Evolutionary conservation across 108 stramenopile genomes (phyloP).

Genomic region (Poteriospumella lacustris): DNA sequence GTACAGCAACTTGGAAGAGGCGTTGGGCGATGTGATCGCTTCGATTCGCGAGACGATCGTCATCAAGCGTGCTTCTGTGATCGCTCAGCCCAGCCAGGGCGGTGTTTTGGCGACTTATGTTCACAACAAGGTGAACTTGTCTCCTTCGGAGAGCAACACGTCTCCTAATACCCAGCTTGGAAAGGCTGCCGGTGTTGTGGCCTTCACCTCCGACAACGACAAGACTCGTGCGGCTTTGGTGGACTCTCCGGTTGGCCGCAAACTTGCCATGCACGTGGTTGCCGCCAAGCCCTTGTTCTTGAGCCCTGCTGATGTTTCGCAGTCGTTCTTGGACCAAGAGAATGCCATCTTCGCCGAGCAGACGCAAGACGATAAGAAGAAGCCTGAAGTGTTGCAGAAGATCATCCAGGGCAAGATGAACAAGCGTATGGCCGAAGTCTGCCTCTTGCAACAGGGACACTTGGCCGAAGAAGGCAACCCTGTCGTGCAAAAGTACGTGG

Average conservation of each 20-base stretch:
- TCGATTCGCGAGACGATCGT: conserved; percentile 32
- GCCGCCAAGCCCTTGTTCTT: conserved; percentile 75
- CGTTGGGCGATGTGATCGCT: neutral
- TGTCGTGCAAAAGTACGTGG: neutral
- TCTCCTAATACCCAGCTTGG: too few species aligned
- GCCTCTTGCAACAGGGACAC: neutral
- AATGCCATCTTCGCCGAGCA: conserved; percentile 59
- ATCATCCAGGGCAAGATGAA: neutral
- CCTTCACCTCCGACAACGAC: neutral
- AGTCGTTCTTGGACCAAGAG: conserved; percentile 63
- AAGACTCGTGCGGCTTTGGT: neutral
- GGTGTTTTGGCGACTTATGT: conserved; percentile 33
- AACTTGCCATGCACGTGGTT: conserved; percentile 89
- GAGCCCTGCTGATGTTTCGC: conserved; percentile 56
- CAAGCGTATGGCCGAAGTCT: neutral
- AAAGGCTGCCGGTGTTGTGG: neutral
- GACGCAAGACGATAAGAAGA: conserved; percentile 34
- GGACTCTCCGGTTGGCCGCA: conserved; percentile 49
- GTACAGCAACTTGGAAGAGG: neutral
- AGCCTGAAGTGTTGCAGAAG: neutral
- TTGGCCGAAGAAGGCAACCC: neutral
- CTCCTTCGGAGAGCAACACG: too few species aligned
- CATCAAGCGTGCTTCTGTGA: neutral
- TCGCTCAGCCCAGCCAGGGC: neutral
- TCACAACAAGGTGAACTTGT: conserved; percentile 36